Evolutionary conservation across 164 flowering plant species (phyloP).

Genomic region (Piper betle): DNA sequence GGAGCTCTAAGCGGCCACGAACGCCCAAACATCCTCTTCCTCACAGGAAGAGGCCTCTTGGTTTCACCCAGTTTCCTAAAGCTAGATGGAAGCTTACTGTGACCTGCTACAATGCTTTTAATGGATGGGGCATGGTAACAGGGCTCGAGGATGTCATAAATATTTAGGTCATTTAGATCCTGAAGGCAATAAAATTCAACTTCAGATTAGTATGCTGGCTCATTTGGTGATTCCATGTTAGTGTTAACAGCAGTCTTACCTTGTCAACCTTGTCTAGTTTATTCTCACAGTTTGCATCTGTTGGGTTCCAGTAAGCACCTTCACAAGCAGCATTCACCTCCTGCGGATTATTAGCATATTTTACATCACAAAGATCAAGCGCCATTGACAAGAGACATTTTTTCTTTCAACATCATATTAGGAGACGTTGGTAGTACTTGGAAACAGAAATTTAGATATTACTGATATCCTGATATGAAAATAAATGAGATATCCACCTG

Average conservation of each 20-base stretch:
- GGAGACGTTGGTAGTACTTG: too few relatives aligned
- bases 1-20: constrained; percentile 90
- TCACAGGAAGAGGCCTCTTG: constrained; percentile 67
- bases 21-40: constrained; percentile 89
- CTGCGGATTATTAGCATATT: constrained; percentile 13
- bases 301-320: constrained; percentile 45
- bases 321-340: constrained; percentile 35
- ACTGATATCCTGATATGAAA: too few relatives aligned
- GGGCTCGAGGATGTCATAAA: constrained; percentile 79
- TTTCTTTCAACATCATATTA: too few relatives aligned
- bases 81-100: constrained; percentile 47
- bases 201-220: neutral
- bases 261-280: constrained; percentile 40
- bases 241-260: constrained; percentile 16
- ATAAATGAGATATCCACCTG: constrained; percentile 29
- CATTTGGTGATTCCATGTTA: neutral
- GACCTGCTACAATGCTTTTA: constrained; percentile 11
- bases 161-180: constrained; percentile 47
- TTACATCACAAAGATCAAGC: neutral
- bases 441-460: too few relatives aligned
- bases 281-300: constrained; percentile 23
- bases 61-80: constrained; percentile 67
- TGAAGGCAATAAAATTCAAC: constrained; percentile 10
- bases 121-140: constrained; percentile 44
- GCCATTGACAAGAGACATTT: too few relatives aligned